These are phyloP conservation scores for Aspergillus sp. DNA, from an alignment of 2,329 filamentous ascomycete species.

Conservation along the genomic window DNA sequence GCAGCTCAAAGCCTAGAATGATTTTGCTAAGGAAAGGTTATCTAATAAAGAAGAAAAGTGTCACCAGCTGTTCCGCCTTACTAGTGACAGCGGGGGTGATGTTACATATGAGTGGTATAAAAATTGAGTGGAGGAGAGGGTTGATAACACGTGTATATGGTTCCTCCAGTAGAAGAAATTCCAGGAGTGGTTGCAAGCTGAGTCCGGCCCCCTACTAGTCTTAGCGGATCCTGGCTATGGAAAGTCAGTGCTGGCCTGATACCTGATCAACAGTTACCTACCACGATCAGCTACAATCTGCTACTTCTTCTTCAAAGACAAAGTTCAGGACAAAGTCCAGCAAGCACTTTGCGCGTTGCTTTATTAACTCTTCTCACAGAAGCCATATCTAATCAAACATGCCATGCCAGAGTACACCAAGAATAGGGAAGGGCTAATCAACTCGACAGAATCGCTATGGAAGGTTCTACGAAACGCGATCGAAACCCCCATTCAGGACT, in stretches of 20 bases:
- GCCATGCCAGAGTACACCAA: slow-evolving; percentile 31
- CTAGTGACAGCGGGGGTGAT: background rate
- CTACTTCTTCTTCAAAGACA: slow-evolving; percentile 53
- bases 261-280: slow-evolving; percentile 13
- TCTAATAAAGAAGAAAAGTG: slow-evolving; percentile 13
- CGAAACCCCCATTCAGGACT: slow-evolving; percentile 32
- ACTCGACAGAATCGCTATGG: slow-evolving; percentile 37
- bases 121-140: slow-evolving; percentile 35
- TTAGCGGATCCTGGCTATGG: slow-evolving; percentile 18
- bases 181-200: slow-evolving; percentile 2
- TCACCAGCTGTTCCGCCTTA: slow-evolving; percentile 19
- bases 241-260: slow-evolving; percentile 17
- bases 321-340: slow-evolving; percentile 40
- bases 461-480: slow-evolving; percentile 34
- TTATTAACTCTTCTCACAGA: slow-evolving; percentile 44
- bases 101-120: slow-evolving; percentile 20
- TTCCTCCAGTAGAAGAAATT: slow-evolving; percentile 24
- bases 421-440: slow-evolving; percentile 33
- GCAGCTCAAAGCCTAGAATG: slow-evolving; percentile 10
- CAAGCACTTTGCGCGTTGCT: slow-evolving; percentile 48
- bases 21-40: background rate
- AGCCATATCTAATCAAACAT: slow-evolving; percentile 37
- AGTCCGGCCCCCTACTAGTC: slow-evolving; percentile 6
- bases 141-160: slow-evolving; percentile 35
- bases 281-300: slow-evolving; percentile 33